phyloP scores from a whole-genome alignment of 192 early-diverging fungal species.

The Entomortierella chlamydospora region DNA sequence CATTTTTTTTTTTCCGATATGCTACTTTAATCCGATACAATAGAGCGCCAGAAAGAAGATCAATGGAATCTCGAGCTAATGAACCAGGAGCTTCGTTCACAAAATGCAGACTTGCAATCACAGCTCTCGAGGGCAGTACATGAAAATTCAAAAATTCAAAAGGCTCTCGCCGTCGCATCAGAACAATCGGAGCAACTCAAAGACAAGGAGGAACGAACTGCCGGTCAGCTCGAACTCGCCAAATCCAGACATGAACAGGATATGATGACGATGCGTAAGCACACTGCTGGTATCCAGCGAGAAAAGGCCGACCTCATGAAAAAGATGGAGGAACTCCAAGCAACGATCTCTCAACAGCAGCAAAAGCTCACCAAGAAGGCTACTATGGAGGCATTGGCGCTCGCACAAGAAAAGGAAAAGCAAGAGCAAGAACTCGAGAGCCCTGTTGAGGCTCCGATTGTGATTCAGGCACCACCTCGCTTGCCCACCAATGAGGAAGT shows the following conservation, averaged over 20 bases:
- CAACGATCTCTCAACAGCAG: constrained; percentile 23
- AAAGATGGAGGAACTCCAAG: constrained; percentile 67
- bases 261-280: constrained; percentile 66
- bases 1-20: too few species aligned
- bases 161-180: constrained; percentile 61
- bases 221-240: constrained; percentile 49
- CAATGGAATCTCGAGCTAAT: constrained; percentile 65
- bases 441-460: constrained; percentile 29
- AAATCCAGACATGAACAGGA: constrained; percentile 74
- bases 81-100: constrained; percentile 61
- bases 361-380: constrained; percentile 52
- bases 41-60: constrained; percentile 66
- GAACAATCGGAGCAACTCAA: constrained; percentile 70
- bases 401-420: constrained; percentile 28
- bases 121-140: constrained; percentile 58
- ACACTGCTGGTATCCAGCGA: constrained; percentile 64
- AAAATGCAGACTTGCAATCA: constrained; percentile 56
- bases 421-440: constrained; percentile 13
- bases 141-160: constrained; percentile 70
- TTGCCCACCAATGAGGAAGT: constrained; percentile 17
- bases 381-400: constrained; percentile 33
- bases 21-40: too few species aligned
- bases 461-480: constrained; percentile 42
- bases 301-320: constrained; percentile 69
- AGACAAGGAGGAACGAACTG: constrained; percentile 63